phyloP scores from a whole-genome alignment of 179 eudicot genomes.

The Kewa caespitosa region DNA sequence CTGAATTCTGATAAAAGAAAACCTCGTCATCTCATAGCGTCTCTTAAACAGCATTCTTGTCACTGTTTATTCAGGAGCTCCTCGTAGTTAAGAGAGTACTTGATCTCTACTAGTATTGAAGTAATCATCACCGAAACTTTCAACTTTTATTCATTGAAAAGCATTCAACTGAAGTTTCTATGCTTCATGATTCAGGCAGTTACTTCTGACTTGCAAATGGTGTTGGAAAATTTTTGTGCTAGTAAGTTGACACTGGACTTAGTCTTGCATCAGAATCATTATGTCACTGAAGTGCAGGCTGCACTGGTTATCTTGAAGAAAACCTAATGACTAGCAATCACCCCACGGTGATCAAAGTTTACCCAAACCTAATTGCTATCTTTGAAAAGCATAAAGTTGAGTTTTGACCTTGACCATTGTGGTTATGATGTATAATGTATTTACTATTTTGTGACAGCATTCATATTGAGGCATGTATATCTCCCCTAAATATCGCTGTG shows the following conservation, averaged over 20 bases:
- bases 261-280: background rate
- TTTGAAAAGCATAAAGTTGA: background rate
- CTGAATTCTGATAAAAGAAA: too few relatives aligned
- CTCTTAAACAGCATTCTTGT: too few relatives aligned
- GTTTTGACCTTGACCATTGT: background rate
- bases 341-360: background rate
- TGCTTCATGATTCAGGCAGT: background rate
- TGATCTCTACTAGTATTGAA: too few relatives aligned
- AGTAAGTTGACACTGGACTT: background rate
- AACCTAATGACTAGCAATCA: background rate
- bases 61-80: too few relatives aligned
- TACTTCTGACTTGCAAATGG: background rate
- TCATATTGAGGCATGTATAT: background rate
- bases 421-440: background rate
- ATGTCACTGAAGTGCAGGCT: too few relatives aligned
- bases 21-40: too few relatives aligned
- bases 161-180: background rate
- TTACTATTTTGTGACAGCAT: background rate
- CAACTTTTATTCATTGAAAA: background rate
- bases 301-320: too few relatives aligned
- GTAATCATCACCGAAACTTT: background rate
- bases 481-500: background rate
- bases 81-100: too few relatives aligned
- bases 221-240: background rate
- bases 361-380: background rate